phyloP scores from a whole-genome alignment of 2,329 filamentous ascomycete species.

The Purpureocillium takamizusanense region DNA sequence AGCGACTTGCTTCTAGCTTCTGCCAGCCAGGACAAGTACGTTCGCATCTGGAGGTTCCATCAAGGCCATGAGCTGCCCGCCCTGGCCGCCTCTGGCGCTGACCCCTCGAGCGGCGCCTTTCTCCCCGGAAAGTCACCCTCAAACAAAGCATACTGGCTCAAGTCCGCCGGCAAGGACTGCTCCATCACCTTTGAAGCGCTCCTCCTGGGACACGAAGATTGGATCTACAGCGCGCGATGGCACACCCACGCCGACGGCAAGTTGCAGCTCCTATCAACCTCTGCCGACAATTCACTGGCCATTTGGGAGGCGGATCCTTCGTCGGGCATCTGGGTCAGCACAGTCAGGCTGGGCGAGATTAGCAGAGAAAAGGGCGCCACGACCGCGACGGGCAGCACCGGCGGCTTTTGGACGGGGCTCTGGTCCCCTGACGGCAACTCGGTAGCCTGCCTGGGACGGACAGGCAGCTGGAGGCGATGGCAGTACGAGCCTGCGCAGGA shows the following conservation, averaged over 20 bases:
- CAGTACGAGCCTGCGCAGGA: constrained; percentile 50
- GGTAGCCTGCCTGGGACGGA: constrained; percentile 77
- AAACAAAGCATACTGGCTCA: constrained; percentile 80
- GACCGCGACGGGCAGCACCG: constrained; percentile 89
- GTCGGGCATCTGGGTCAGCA: constrained; percentile 87
- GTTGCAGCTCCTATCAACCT: constrained; percentile 75
- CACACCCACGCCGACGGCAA: constrained; percentile 39
- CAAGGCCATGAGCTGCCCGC: constrained; percentile 56
- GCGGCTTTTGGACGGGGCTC: constrained; percentile 91
- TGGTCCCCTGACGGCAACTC: constrained; percentile 74
- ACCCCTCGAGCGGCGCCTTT: constrained; percentile 49
- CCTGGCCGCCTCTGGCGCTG: constrained; percentile 41
- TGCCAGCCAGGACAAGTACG: constrained; percentile 94
- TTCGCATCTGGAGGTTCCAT: constrained; percentile 84
- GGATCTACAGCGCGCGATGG: constrained; percentile 90
- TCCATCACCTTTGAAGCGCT: constrained; percentile 89
- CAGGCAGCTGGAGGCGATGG: constrained; percentile 91
- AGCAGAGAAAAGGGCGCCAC: constrained; percentile 92
- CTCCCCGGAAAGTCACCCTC: constrained; percentile 64
- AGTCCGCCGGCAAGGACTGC: constrained; percentile 52
- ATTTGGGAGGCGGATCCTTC: constrained; percentile 81
- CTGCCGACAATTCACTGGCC: constrained; percentile 88
- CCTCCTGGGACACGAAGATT: constrained; percentile 91
- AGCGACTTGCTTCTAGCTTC: constrained; percentile 79
- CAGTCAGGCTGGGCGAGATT: constrained; percentile 81